Conservation (phyloP, 148 eudicot genomes). For the Vaccinium macrocarpon region DNA sequence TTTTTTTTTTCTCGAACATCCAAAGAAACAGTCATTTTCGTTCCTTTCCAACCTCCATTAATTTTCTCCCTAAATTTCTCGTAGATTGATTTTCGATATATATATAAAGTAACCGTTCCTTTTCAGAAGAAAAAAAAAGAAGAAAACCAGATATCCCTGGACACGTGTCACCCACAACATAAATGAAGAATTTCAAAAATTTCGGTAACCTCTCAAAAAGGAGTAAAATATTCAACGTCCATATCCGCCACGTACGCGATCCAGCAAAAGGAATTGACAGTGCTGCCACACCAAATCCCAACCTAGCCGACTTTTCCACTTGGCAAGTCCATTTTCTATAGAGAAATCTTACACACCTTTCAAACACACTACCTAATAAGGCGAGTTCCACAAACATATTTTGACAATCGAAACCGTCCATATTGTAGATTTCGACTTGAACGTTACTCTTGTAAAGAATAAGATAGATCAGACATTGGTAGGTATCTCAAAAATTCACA, state of each 20-base stretch:
- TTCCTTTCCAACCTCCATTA: background rate
- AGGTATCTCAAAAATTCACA: no score
- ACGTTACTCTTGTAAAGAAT: no score
- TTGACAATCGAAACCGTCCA: no score
- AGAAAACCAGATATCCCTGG: background rate
- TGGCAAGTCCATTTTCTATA: background rate
- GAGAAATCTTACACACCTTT: no score
- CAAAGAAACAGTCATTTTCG: background rate
- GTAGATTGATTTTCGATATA: background rate
- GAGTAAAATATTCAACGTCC: constrained; percentile 9
- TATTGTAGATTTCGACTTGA: no score
- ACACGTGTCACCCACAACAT: background rate
- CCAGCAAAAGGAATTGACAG: constrained; percentile 11
- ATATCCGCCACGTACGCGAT: constrained; percentile 14
- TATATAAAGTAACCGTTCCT: background rate
- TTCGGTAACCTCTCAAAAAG: background rate
- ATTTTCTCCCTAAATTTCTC: background rate
- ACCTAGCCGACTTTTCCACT: constrained; percentile 2
- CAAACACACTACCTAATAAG: no score
- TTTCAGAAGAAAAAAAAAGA: constrained; percentile 7
- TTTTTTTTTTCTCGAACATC: background rate
- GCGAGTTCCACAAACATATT: no score
- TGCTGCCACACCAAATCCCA: constrained; percentile 18
- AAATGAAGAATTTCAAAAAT: background rate
- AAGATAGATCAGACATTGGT: no score